Evolutionary conservation across 2,329 filamentous ascomycete species (phyloP).

Genomic region (Colletotrichum aenigma): DNA sequence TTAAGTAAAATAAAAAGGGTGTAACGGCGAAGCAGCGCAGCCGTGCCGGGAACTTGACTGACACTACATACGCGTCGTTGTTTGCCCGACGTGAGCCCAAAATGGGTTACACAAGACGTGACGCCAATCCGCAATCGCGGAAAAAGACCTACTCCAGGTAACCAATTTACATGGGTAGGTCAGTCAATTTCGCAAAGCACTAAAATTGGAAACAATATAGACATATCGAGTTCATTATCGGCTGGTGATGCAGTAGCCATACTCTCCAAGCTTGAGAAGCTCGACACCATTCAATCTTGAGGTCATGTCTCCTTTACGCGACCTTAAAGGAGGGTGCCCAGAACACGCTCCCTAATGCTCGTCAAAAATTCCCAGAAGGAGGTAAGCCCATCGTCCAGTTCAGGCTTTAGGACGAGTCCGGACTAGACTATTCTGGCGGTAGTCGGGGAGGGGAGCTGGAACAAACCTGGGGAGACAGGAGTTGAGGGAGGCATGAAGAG

Average conservation of each 20-base stretch:
- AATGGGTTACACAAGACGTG: neutral
- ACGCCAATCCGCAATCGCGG: neutral
- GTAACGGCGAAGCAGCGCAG: neutral
- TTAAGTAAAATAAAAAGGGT: neutral
- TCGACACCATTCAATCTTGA: neutral
- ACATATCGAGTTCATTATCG: neutral
- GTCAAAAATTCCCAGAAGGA: conserved; percentile 24
- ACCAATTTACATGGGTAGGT: neutral
- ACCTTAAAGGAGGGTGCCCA: neutral
- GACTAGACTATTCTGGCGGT: conserved; percentile 4
- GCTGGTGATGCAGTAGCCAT: neutral
- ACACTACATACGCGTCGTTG: neutral
- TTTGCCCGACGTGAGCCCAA: neutral
- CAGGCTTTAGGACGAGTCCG: conserved; percentile 6
- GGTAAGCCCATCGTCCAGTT: conserved; percentile 32
- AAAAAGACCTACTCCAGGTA: neutral
- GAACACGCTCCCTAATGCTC: conserved; percentile 3
- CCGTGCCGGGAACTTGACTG: neutral
- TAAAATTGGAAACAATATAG: conserved; percentile 6
- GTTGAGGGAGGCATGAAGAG: neutral
- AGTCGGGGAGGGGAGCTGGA: neutral
- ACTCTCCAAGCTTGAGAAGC: neutral
- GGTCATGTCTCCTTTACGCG: neutral
- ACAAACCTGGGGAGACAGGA: neutral
- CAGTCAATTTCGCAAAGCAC: neutral